phyloP scores from a whole-genome alignment of 805 yeast genomes.

The Yarrowia sp. region DNA sequence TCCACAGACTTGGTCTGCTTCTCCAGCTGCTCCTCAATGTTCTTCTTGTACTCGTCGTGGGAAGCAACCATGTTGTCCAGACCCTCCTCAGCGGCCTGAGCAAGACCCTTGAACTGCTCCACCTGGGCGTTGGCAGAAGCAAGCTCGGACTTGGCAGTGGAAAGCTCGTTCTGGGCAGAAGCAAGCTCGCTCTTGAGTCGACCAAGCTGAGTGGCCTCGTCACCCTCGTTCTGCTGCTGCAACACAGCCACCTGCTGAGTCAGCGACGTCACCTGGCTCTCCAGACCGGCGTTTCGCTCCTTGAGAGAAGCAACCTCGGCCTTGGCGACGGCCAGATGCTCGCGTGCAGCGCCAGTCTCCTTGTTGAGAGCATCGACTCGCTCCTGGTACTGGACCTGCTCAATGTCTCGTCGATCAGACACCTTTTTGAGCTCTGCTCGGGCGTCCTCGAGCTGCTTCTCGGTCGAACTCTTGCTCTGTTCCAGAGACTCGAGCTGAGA shows the following conservation, averaged over 20 bases:
- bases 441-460: constrained; percentile 57
- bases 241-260: constrained; percentile 45
- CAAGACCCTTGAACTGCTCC: constrained; percentile 67
- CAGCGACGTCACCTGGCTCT: constrained; percentile 47
- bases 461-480: constrained; percentile 54
- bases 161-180: constrained; percentile 53
- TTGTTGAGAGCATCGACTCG: constrained; percentile 63
- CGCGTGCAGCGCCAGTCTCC: constrained; percentile 55
- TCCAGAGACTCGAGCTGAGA: constrained; percentile 60
- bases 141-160: constrained; percentile 61
- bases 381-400: constrained; percentile 62
- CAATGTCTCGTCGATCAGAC: constrained; percentile 63
- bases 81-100: constrained; percentile 71
- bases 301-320: constrained; percentile 53
- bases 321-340: constrained; percentile 55
- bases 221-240: constrained; percentile 48
- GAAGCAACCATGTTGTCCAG: constrained; percentile 61
- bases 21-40: constrained; percentile 42
- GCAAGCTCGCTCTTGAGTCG: constrained; percentile 46
- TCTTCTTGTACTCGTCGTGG: constrained; percentile 57
- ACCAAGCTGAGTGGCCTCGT: constrained; percentile 47
- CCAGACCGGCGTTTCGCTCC: constrained; percentile 51
- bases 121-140: constrained; percentile 63
- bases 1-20: constrained; percentile 41
- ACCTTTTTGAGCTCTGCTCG: constrained; percentile 60